Base-by-base conservation (phyloP, 2,329 filamentous ascomycete genomes). In the Aulographum hederae region DNA sequence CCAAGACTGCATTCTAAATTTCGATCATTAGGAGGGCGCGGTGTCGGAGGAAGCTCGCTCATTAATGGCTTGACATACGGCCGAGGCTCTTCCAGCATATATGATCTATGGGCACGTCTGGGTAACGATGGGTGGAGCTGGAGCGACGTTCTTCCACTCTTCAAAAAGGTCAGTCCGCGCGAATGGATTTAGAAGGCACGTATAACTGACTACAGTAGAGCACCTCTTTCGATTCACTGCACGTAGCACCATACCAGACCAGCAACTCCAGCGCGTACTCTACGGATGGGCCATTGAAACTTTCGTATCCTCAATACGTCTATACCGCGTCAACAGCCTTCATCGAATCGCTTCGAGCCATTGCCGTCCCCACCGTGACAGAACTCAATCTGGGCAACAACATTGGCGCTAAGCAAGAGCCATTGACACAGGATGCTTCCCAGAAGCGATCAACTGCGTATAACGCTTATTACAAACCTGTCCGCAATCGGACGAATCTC, bases 71-170 rank as follows among this genome's bases (percentile, higher is more conserved):
- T 57, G 50, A 40, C 46, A 5, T 53, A 51, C 34, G 50, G 51
- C 32, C 47, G 53, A 5, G 54, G 44, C 10, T 41, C 44, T 20
- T 41, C 43, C 13, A 46, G 39, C 5, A 52, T 55, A 35, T 57
- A 56, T 29, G 61, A 74, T 45, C 58, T 57, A 0, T 75, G 69
- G 69, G 61, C 60, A 29, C 47, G 53, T 18, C 47, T 75, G 6
- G 69, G 69, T 0, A 74, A 73, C 39, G 34, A 39, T 2, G 69
- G 67, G 2, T 75, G 70, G 70, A 54, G 57, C 1, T 74, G 65
- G 65, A 50, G 65, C 26, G 54, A 53, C 5, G 37, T 65, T 15
- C 35, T 3, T 28, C 41, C 33, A 2, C 30, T 42, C 0, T 48
- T 48, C 23, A 32, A 23, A 27, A 29, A 48, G 42, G 37, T 44